Evolutionary conservation across 2,329 filamentous ascomycete species (phyloP).

Genomic region (Talaromyces sp.): DNA sequence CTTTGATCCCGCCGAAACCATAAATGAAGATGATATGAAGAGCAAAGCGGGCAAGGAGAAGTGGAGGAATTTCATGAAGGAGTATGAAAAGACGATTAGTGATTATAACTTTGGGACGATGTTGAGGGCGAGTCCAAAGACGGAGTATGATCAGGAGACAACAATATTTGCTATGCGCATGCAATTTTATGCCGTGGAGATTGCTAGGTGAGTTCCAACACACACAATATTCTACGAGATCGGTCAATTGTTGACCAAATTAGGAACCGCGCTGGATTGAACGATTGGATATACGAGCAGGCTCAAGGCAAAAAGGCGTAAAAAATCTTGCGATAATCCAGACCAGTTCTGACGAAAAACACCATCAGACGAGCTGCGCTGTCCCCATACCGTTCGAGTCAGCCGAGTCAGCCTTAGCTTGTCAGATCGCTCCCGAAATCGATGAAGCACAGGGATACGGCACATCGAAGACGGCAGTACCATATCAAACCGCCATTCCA

Average conservation of each 20-base stretch:
- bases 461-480: not conserved
- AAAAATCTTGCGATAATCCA: conserved; percentile 21
- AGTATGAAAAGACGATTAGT: conserved; percentile 90
- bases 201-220: conserved; percentile 53
- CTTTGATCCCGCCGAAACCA: conserved; percentile 74
- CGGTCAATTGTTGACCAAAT: conserved; percentile 17
- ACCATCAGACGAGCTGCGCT: not conserved
- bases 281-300: conserved; percentile 95
- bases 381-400: too few species aligned
- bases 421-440: not conserved
- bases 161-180: conserved; percentile 86
- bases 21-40: conserved; percentile 96
- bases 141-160: conserved; percentile 80
- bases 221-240: not conserved
- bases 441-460: not conserved
- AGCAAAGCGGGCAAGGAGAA: conserved; percentile 90
- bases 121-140: conserved; percentile 71
- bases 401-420: too few species aligned
- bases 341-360: not conserved
- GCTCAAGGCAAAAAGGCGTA: conserved; percentile 58
- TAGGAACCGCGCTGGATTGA: conserved; percentile 79
- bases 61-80: conserved; percentile 92
- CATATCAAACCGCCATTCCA: not conserved
- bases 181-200: conserved; percentile 81
- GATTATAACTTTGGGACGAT: conserved; percentile 99